Conservation (phyloP, 2,329 filamentous ascomycete genomes). For the Purpureocillium takamizusanense region DNA sequence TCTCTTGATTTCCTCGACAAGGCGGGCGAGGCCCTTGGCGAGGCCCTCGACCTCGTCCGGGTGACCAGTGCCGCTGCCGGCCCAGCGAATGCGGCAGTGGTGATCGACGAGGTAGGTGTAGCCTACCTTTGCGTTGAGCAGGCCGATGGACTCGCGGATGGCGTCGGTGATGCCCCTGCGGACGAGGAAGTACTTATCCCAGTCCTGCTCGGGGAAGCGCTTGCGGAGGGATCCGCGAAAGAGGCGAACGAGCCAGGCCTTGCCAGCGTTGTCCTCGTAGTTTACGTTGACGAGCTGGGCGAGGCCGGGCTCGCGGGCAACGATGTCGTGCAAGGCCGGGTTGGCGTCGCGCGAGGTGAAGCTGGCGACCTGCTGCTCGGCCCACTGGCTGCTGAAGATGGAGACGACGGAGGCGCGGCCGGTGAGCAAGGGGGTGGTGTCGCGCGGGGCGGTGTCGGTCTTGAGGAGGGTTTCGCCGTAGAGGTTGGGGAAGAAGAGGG, state of each 20-base stretch:
- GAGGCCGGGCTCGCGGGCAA: slow-evolving; percentile 42
- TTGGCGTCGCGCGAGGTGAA: slow-evolving; percentile 62
- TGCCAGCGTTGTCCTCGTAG: slow-evolving; percentile 70
- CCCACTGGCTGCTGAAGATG: slow-evolving; percentile 80
- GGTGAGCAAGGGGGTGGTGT: slow-evolving; percentile 68
- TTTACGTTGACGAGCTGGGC: slow-evolving; percentile 83
- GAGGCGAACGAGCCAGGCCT: slow-evolving; percentile 47
- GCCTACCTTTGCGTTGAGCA: slow-evolving; percentile 85
- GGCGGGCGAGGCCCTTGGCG: slow-evolving; percentile 51
- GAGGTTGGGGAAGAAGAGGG: slow-evolving; percentile 91
- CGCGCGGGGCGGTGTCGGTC: slow-evolving; percentile 35
- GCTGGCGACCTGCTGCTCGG: slow-evolving; percentile 65
- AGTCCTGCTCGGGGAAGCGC: slow-evolving; percentile 40
- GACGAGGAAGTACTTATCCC: slow-evolving; percentile 54
- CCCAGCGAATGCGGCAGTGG: slow-evolving; percentile 87
- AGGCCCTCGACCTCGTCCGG: slow-evolving; percentile 59
- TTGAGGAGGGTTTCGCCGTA: slow-evolving; percentile 67
- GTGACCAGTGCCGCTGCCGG: slow-evolving; percentile 65
- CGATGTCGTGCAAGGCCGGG: slow-evolving; percentile 54
- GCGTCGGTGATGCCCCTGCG: slow-evolving; percentile 48
- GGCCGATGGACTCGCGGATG: slow-evolving; percentile 52
- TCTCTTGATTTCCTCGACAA: slow-evolving; percentile 50
- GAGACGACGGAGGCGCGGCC: slow-evolving; percentile 71
- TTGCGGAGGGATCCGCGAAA: slow-evolving; percentile 46
- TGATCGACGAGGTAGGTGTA: slow-evolving; percentile 89